These are phyloP conservation scores for Postia placenta DNA, from an alignment of 768 basidiomycete genomes.

Conservation along the genomic window DNA sequence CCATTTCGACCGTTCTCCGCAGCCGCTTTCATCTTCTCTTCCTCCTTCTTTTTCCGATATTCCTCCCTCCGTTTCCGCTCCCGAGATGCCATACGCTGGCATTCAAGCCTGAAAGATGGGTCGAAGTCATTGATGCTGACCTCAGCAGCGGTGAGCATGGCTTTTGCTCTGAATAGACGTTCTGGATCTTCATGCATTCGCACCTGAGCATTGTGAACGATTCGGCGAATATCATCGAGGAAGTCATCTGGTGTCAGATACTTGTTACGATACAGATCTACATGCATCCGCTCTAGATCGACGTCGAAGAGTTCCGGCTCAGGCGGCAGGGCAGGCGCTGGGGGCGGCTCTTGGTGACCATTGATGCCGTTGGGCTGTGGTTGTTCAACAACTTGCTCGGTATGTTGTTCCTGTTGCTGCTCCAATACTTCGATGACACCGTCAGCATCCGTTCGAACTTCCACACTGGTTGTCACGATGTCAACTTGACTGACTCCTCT, in stretches of 20 bases:
- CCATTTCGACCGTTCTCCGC: conserved; percentile 24
- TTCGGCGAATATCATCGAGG: conserved; percentile 74
- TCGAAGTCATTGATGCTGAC: conserved; percentile 88
- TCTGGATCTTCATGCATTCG: conserved; percentile 63
- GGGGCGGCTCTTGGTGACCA: conserved; percentile 18
- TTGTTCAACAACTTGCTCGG: conserved; percentile 12
- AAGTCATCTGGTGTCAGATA: conserved; percentile 89
- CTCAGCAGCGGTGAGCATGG: conserved; percentile 83
- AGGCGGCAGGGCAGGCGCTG: conserved; percentile 30
- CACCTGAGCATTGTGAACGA: conserved; percentile 67
- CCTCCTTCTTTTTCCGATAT: conserved; percentile 25
- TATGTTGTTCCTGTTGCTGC: conserved; percentile 27
- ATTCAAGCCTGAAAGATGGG: conserved; percentile 69
- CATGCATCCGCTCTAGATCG: conserved; percentile 89
- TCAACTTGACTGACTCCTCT: conserved; percentile 27
- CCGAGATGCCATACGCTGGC: conserved; percentile 77
- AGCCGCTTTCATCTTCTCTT: conserved; percentile 23
- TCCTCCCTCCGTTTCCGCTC: conserved; percentile 65
- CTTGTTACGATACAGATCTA: conserved; percentile 72
- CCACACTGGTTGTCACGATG: conserved; percentile 31
- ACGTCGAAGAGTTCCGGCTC: conserved; percentile 67
- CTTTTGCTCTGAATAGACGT: conserved; percentile 72
- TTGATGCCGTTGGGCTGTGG: conserved; percentile 32
- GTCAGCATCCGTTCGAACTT: conserved; percentile 33
- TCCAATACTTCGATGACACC: conserved; percentile 40